Base-by-base conservation (phyloP, 164 flowering plant genomes). In the Echeveria elegans region DNA sequence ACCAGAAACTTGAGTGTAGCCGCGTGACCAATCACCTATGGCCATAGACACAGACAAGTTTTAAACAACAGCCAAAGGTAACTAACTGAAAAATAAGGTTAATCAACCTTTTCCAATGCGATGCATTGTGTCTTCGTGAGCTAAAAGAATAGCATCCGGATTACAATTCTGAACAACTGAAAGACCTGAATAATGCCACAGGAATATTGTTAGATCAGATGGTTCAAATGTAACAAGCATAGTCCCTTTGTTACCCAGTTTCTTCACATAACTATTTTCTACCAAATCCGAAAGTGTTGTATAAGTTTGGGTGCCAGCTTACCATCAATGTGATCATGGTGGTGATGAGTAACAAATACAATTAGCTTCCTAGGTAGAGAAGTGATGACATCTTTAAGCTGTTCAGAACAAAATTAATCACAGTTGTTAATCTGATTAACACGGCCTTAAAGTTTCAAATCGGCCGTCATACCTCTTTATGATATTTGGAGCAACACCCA, bases 291-390 rank as follows among this genome's bases (percentile, higher is more conserved):
- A 47, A 47, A 47, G 1, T n/a, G n/a, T 2, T 47, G 53, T 0
- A 50, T 21, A 50, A 21, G 28, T 23, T 50, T n/a, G 10, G 56
- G 26, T 5, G 24, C 56, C 26, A 36, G 31, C 82, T 82, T 78
- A 90, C 97, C 98, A 73, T 89, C 94, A 38, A 89, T 85, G 72
- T 94, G 98, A 82, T 94, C 98, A 74, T 52, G 77, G 78, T 94
- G 98, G 73, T 94, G 98, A 85, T 94, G 98, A 21, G 98, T 94
- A 63, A 90, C 86, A 79, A 90, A 88, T 66, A 94, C 95, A 52
- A 90, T 73, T 61, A 94, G 75, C 76, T 88, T 94, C 78, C 82
- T 76, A 16, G 98, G 97, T 78, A 94, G 83, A 67, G 90, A 75
- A 74, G 85, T 73, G 72, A 94, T 76, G 73, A 88, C 77, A 61